phyloP scores from a whole-genome alignment of 2,329 filamentous ascomycete genomes.

The Pseudocercospora pini-densiflorae region DNA sequence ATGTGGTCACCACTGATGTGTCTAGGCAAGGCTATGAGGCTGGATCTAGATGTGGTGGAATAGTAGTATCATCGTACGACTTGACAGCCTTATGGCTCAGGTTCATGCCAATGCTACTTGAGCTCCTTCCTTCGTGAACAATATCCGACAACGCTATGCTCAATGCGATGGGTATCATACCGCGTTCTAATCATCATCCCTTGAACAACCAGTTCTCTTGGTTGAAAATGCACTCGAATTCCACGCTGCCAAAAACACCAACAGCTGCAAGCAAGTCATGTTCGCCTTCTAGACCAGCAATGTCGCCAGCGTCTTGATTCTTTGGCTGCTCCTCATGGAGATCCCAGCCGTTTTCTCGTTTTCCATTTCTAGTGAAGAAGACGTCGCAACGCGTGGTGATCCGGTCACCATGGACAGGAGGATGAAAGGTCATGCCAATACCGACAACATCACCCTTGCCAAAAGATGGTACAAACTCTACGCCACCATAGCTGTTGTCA shows the following conservation, averaged over 20 bases:
- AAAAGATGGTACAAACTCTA: conserved; percentile 69
- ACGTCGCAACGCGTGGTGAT: conserved; percentile 57
- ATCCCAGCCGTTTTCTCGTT: conserved; percentile 66
- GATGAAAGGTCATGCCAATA: conserved; percentile 68
- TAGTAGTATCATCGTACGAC: neutral
- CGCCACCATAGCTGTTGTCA: conserved; percentile 75
- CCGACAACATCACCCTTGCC: conserved; percentile 69
- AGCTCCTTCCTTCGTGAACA: neutral
- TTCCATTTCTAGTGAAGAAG: conserved; percentile 74
- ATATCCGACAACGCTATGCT: neutral
- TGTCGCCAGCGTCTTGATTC: conserved; percentile 61
- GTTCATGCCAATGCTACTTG: too few relatives aligned
- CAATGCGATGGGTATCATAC: neutral
- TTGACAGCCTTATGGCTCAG: neutral
- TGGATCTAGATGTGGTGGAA: neutral
- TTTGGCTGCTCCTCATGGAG: conserved; percentile 75
- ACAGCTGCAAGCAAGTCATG: conserved; percentile 74
- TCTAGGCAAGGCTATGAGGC: neutral
- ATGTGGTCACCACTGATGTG: neutral
- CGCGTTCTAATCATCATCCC: conserved; percentile 2
- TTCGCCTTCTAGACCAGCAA: conserved; percentile 65
- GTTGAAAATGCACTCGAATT: conserved; percentile 63
- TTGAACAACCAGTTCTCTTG: conserved; percentile 40
- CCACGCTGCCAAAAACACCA: conserved; percentile 70
- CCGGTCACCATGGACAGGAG: conserved; percentile 30